These are phyloP conservation scores for Penicillium steckii DNA, from an alignment of 495 filamentous ascomycete species.

Conservation along the genomic window DNA sequence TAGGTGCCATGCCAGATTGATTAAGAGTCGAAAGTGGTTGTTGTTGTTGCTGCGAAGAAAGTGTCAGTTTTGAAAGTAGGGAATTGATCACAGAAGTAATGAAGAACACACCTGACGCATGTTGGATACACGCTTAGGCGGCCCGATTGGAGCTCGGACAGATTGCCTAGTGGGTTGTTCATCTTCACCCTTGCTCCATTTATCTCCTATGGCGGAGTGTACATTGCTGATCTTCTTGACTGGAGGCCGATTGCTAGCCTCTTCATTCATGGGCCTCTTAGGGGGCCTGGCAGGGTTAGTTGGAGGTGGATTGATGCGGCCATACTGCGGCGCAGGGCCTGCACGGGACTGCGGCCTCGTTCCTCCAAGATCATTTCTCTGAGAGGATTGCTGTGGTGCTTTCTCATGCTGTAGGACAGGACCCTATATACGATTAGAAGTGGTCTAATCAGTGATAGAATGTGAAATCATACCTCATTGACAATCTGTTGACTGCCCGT, in stretches of 20 bases:
- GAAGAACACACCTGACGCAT: conserved; percentile 65
- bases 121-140: conserved; percentile 78
- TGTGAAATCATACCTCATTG: conserved; percentile 34
- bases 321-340: conserved; percentile 50
- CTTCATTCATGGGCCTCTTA: conserved; percentile 59
- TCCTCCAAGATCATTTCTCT: conserved; percentile 49
- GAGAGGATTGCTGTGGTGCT: conserved; percentile 28
- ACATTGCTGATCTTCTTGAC: conserved; percentile 41
- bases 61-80: not conserved
- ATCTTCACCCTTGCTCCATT: conserved; percentile 59
- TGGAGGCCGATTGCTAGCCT: conserved; percentile 44
- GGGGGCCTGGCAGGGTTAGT: conserved; percentile 65
- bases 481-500: conserved; percentile 46
- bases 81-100: not conserved
- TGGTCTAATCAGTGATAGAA: not conserved
- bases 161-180: conserved; percentile 46
- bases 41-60: not conserved
- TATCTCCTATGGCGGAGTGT: conserved; percentile 50
- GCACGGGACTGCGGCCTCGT: conserved; percentile 53
- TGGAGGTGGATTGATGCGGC: conserved; percentile 48
- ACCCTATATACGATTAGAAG: conserved; percentile 15
- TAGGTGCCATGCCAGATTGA: conserved; percentile 49
- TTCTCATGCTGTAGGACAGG: conserved; percentile 43
- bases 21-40: not conserved
- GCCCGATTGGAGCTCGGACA: conserved; percentile 64